Percentiles rank a stretch among this genome's conserved stretches.
Evolutionary conservation across 2,329 filamentous ascomycete genomes (phyloP).

Genomic region (Parastagonospora nodorum): DNA sequence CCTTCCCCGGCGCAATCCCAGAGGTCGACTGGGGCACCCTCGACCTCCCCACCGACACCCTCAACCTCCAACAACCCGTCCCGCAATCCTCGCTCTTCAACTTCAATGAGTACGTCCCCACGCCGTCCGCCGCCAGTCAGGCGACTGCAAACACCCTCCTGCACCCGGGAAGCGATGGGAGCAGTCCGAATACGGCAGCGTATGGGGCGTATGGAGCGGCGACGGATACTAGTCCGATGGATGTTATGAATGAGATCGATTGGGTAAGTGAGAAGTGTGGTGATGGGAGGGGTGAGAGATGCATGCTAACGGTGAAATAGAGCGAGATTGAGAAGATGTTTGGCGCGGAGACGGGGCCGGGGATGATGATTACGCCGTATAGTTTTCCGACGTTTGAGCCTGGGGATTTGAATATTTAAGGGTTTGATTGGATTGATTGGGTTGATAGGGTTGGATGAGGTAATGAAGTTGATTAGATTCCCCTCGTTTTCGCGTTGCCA

Average conservation of each 20-base stretch:
- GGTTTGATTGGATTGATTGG: too few species aligned
- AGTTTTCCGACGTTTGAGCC: conserved; percentile 39
- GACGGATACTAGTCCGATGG: conserved; percentile 25
- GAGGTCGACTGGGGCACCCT: conserved; percentile 33
- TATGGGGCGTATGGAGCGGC: conserved; percentile 3
- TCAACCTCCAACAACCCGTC: conserved; percentile 3
- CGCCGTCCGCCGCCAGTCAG: too few species aligned
- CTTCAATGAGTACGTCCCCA: conserved; percentile 2
- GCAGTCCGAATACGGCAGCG: conserved; percentile 2
- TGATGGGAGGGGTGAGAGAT: neutral
- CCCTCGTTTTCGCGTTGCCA: too few species aligned
- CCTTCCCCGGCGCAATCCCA: conserved; percentile 30
- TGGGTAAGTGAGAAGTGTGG: conserved; percentile 60
- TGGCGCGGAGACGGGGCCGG: conserved; percentile 33
- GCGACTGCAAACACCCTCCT: too few species aligned
- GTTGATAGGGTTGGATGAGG: neutral
- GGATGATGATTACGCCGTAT: conserved; percentile 43
- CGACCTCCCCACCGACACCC: conserved; percentile 10
- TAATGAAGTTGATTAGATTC: neutral
- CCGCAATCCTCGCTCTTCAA: conserved; percentile 3
- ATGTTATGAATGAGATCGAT: conserved; percentile 60
- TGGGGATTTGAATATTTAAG: conserved; percentile 25
- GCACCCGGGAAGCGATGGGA: conserved; percentile 4
- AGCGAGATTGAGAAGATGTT: conserved; percentile 55
- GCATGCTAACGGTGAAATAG: conserved; percentile 29